Percentiles rank a stretch among this genome's conserved stretches.
phyloP scores from a whole-genome alignment of 2,329 filamentous ascomycete species.

The Hysterium pulicare region DNA sequence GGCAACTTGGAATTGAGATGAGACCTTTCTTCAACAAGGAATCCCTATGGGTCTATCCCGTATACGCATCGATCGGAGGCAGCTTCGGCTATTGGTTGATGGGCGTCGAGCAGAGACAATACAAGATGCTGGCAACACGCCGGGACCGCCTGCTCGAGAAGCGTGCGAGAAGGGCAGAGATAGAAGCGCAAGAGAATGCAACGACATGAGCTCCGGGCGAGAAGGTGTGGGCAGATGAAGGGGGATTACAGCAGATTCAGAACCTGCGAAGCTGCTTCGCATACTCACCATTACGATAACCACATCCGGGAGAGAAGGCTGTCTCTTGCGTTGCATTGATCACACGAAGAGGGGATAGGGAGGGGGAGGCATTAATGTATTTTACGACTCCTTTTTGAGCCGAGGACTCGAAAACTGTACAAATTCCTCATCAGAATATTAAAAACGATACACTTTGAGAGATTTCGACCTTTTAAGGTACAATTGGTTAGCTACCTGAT shows the following conservation, averaged over 20 bases:
- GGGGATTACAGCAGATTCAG: too few relatives aligned
- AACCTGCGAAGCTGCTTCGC: background rate
- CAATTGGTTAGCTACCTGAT: too few relatives aligned
- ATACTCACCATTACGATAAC: background rate
- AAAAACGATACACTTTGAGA: background rate
- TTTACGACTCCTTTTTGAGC: conserved; percentile 23
- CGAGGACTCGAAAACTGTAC: conserved; percentile 29
- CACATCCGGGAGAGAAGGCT: background rate
- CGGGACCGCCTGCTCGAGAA: conserved; percentile 84
- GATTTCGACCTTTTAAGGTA: too few relatives aligned
- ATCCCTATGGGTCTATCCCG: conserved; percentile 86
- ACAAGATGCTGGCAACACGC: conserved; percentile 71
- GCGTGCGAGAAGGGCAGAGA: conserved; percentile 71
- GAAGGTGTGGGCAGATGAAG: background rate
- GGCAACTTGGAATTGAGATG: conserved; percentile 99
- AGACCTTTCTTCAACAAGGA: conserved; percentile 84
- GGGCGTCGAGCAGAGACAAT: conserved; percentile 81
- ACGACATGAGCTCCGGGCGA: conserved; percentile 11
- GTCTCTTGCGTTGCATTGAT: background rate
- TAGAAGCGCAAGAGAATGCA: conserved; percentile 47
- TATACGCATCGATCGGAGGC: conserved; percentile 80
- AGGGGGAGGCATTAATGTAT: conserved; percentile 15
- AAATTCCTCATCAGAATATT: conserved; percentile 17
- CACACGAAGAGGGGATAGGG: conserved; percentile 2
- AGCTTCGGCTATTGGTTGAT: conserved; percentile 97